Conservation (phyloP, 1,139 yeast genomes). For the Hemisphaericaspora lyxosophila region DNA sequence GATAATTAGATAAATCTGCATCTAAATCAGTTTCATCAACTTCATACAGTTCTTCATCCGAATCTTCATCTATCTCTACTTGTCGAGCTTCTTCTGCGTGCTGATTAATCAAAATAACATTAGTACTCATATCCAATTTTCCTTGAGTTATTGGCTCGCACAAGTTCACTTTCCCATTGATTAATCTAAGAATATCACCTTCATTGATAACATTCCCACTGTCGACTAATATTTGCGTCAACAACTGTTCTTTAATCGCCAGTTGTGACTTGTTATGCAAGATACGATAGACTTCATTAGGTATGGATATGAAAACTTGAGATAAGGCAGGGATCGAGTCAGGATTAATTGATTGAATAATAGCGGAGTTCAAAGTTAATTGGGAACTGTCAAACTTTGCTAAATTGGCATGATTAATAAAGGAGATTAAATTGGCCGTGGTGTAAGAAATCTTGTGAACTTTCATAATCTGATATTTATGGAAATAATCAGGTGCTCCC, state of each 20-base stretch:
- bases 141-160: conserved; percentile 82
- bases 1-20: conserved; percentile 38
- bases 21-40: conserved; percentile 14
- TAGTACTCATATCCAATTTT: conserved; percentile 38
- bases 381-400: conserved; percentile 27
- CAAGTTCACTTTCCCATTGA: conserved; percentile 53
- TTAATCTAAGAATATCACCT: conserved; percentile 35
- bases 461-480: conserved; percentile 34
- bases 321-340: conserved; percentile 30
- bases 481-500: conserved; percentile 47
- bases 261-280: conserved; percentile 27
- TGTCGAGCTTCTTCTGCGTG: conserved; percentile 10
- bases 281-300: conserved; percentile 42
- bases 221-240: conserved; percentile 24
- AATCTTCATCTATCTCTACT: conserved; percentile 10
- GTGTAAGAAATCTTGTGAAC: conserved; percentile 30
- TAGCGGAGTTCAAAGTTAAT: conserved; percentile 34
- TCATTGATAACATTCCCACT: conserved; percentile 36
- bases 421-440: conserved; percentile 26
- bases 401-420: conserved; percentile 41
- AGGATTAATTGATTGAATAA: conserved; percentile 31
- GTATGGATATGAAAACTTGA: conserved; percentile 43
- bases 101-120: conserved; percentile 52
- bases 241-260: conserved; percentile 29
- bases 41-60: conserved; percentile 9